A percentile compares a stretch with the other conserved stretches of the same genome.
These are phyloP conservation scores for Nakaseomyces delphensis DNA, from an alignment of 1,139 yeast species.

Conservation along the genomic window DNA sequence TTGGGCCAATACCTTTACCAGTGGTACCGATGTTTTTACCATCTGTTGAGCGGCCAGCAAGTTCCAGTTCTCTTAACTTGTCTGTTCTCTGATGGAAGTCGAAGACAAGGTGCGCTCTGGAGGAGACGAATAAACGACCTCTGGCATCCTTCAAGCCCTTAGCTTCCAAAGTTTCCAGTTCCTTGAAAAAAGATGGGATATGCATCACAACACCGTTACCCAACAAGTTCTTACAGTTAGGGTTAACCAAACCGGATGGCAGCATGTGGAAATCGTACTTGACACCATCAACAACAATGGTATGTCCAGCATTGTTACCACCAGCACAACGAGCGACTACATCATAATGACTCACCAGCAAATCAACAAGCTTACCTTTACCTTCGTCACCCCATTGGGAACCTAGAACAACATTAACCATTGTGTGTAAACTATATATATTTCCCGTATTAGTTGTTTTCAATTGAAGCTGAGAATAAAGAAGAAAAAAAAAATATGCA, in stretches of 20 bases:
- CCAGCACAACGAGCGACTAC: conserved; percentile 98
- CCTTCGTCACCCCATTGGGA: conserved; percentile 99
- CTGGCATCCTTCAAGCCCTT: conserved; percentile 69
- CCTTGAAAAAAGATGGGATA: conserved; percentile 85
- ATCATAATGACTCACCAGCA: conserved; percentile 86
- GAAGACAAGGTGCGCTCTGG: conserved; percentile 92
- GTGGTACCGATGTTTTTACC: conserved; percentile 96
- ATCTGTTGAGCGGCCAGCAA: conserved; percentile 48
- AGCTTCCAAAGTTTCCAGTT: conserved; percentile 66
- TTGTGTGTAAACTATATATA: no score
- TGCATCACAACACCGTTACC: conserved; percentile 98
- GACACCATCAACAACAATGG: conserved; percentile 79
- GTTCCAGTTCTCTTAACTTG: conserved; percentile 87
- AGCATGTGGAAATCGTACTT: conserved; percentile 98
- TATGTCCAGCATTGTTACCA: conserved; percentile 98
- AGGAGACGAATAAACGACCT: conserved; percentile 75
- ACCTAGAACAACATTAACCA: conserved; percentile 75
- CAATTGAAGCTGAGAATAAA: not conserved
- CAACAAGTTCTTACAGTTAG: conserved; percentile 76
- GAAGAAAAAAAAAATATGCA: no score
- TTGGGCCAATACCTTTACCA: conserved; percentile 98
- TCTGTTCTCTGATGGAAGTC: conserved; percentile 98
- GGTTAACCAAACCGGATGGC: conserved; percentile 93
- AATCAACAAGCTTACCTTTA: conserved; percentile 92
- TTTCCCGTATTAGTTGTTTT: not conserved